A percentile compares a stretch with the other conserved stretches of the same genome.
phyloP scores from a whole-genome alignment of 345 rosid genomes.

The Rhodamnia rubescens region DNA sequence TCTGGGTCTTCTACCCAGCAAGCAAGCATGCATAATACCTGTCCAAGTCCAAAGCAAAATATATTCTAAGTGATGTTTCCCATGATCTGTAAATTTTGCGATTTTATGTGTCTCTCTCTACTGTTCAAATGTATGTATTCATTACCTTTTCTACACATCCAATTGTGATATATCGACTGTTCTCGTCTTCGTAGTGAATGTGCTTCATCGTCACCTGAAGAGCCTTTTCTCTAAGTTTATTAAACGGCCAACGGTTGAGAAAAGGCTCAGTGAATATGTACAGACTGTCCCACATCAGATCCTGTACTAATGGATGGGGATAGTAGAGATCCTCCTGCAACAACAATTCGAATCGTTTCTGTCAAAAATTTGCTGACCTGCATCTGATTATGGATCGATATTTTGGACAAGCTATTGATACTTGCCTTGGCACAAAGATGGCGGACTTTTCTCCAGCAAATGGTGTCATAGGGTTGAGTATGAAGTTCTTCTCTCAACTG shows the following conservation, averaged over 20 bases:
- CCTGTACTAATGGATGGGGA: slow-evolving; percentile 32
- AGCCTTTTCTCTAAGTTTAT: slow-evolving; percentile 20
- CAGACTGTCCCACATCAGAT: slow-evolving; percentile 25
- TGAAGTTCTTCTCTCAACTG: slow-evolving; percentile 20
- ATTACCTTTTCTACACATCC: slow-evolving; percentile 33
- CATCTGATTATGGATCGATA: neutral
- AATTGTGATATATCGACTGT: slow-evolving; percentile 26
- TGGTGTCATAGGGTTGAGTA: slow-evolving; percentile 9
- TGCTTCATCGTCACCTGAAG: slow-evolving; percentile 19
- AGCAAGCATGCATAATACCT: slow-evolving; percentile 48
- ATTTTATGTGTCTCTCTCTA: neutral
- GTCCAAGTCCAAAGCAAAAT: slow-evolving; percentile 1
- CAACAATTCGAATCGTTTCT: neutral
- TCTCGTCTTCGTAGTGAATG: slow-evolving; percentile 35
- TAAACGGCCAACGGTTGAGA: slow-evolving; percentile 31
- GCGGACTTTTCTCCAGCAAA: slow-evolving; percentile 14
- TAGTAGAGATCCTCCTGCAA: slow-evolving; percentile 30
- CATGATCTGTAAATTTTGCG: neutral
- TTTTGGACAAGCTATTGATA: neutral
- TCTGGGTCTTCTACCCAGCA: slow-evolving; percentile 69
- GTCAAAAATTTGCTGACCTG: neutral
- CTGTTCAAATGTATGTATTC: neutral
- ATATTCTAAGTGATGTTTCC: neutral
- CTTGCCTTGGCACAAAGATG: slow-evolving; percentile 12
- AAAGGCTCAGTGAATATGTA: slow-evolving; percentile 25